phyloP scores from a whole-genome alignment of 345 rosid species.

The Bruguiera sexangula region DNA sequence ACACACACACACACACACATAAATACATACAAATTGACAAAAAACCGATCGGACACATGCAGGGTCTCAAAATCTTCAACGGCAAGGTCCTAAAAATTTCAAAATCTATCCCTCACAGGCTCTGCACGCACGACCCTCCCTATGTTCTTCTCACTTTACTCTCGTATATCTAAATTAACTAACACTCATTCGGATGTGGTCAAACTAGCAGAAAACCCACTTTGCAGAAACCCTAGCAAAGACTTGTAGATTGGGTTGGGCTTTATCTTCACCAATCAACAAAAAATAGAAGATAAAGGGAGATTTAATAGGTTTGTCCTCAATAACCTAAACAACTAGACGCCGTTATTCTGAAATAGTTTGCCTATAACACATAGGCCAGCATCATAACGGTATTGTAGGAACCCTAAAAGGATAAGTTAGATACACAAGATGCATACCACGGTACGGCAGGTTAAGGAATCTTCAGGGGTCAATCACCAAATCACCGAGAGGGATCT shows the following conservation, averaged over 20 bases:
- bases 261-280: too few species aligned
- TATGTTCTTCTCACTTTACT: not conserved
- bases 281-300: too few species aligned
- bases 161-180: not conserved
- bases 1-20: too few species aligned
- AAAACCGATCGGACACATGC: too few species aligned
- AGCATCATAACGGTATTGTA: not conserved
- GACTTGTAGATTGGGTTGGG: too few species aligned
- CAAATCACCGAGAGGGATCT: conserved; percentile 28
- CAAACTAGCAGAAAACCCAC: not conserved
- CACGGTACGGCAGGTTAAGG: conserved; percentile 7
- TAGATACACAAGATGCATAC: conserved; percentile 8
- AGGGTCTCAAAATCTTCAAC: too few species aligned
- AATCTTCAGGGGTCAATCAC: conserved; percentile 34
- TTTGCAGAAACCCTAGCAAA: conserved; percentile 13
- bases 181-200: too few species aligned
- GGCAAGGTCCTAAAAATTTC: not conserved
- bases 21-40: too few species aligned
- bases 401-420: conserved; percentile 13
- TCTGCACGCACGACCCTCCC: not conserved
- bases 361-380: not conserved
- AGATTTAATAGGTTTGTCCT: not conserved
- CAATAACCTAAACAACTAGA: too few species aligned
- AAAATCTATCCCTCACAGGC: not conserved
- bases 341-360: not conserved